A percentile compares a stretch with the other conserved stretches of the same genome.
Evolutionary conservation across 257 asterid species (phyloP).

Genomic region (Haberlea rhodopensis): DNA sequence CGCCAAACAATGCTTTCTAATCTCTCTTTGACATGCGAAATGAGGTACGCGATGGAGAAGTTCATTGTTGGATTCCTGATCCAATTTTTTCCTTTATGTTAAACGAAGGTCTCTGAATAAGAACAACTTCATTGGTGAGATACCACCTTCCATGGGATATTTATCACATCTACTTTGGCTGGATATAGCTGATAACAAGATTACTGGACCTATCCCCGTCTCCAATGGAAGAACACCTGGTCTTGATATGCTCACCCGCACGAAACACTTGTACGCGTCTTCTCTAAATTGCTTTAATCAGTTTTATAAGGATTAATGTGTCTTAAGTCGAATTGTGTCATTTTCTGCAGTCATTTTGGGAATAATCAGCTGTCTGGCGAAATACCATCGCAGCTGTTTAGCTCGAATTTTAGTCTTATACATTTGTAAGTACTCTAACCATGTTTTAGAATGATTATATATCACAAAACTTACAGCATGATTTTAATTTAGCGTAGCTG

Average conservation of each 20-base stretch:
- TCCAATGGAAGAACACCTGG: conserved; percentile 67
- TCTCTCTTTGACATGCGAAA: no score
- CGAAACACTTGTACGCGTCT: conserved; percentile 73
- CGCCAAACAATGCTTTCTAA: no score
- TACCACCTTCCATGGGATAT: conserved; percentile 69
- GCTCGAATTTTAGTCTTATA: conserved; percentile 52
- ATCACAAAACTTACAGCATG: no score
- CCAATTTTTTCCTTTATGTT: conserved; percentile 2
- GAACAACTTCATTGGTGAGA: conserved; percentile 62
- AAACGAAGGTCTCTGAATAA: conserved; percentile 65
- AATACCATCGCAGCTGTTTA: conserved; percentile 65
- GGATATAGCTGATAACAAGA: conserved; percentile 82
- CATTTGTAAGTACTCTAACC: conserved; percentile 64
- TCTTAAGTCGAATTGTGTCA: conserved; percentile 4
- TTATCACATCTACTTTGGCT: conserved; percentile 62
- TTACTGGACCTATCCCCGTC: conserved; percentile 75
- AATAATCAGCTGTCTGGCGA: conserved; percentile 67
- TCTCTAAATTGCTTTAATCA: background rate
- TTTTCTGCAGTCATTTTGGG: conserved; percentile 75
- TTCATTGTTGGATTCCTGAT: background rate
- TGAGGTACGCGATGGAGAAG: no score
- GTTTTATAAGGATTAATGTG: background rate
- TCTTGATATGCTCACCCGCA: conserved; percentile 70
- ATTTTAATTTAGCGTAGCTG: background rate
- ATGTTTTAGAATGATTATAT: conserved; percentile 5